Base-by-base conservation (phyloP, 495 filamentous ascomycete species). In the Diplogelasinospora grovesii region DNA sequence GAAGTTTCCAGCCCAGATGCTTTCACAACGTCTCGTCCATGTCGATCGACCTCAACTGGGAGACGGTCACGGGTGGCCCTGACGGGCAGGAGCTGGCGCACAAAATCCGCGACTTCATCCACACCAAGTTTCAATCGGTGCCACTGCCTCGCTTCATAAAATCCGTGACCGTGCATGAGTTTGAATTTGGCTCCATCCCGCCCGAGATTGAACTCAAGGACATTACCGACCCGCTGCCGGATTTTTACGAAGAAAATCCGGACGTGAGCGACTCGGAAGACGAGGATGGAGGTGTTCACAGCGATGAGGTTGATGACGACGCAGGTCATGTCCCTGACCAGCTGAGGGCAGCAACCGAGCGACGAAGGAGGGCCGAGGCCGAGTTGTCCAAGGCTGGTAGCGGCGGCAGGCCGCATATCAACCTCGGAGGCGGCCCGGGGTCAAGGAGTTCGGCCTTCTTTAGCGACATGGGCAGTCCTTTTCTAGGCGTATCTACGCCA, bases 11-110 rank as follows among this genome's bases (percentile, higher is more conserved):
- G 15, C 38, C 14, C 15, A 3, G 4, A 44, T 28, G 22, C 33
- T 37, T 39, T 22, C 18, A 23, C 22, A 21, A 28, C 29, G 11
- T 25, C 32, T 20, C 13, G 33, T 18, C 47, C 42, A 98, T 99
- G 92, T 97, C 92, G 46, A 89, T 99, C 66, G 87, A 95, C 51
- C 81, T 99, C 54, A 83, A 94, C 69, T 99, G 92, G 92, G 79
- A 84, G 50, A 82, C 83, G 35, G 75, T 96, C 56, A 96, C 90
- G n/a, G 77, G 79, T 26, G 92, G 90, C 11, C 77, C 85, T 19
- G 89, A 95, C 57, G 89, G 93, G 13, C 68, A 78, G 44, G 83
- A 77, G 21, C 79, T 95, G 38, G 88, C 92, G 6, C 80, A 86
- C 49, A 70, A 69, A 36, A 92, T 99, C 58, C 86, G 89, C 43